phyloP scores from a whole-genome alignment of 805 yeast species.

The Komagataella pastoris region DNA sequence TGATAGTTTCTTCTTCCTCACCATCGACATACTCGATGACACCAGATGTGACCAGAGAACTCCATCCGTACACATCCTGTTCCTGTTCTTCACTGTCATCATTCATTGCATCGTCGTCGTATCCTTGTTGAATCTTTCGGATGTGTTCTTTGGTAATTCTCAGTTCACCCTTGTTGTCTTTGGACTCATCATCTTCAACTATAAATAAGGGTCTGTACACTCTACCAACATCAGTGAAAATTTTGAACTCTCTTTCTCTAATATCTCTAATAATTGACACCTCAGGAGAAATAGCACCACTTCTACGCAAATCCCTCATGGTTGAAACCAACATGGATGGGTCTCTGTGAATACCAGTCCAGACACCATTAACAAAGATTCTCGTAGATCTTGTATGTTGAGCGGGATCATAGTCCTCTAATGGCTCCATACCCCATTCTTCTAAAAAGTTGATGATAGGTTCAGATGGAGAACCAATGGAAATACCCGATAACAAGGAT shows the following conservation, averaged over 20 bases:
- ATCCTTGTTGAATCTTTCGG: slow-evolving; percentile 47
- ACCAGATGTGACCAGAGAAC: slow-evolving; percentile 70
- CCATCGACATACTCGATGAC: slow-evolving; percentile 95
- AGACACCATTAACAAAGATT: slow-evolving; percentile 95
- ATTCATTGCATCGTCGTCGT: slow-evolving; percentile 47
- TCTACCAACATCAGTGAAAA: slow-evolving; percentile 97
- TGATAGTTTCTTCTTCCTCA: slow-evolving; percentile 95
- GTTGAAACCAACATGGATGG: slow-evolving; percentile 89
- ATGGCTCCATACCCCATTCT: slow-evolving; percentile 99
- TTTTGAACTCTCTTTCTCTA: slow-evolving; percentile 90
- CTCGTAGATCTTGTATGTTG: slow-evolving; percentile 85
- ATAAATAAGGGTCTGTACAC: slow-evolving; percentile 93
- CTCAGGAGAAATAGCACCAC: slow-evolving; percentile 91
- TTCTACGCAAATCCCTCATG: slow-evolving; percentile 82
- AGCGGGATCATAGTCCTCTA: slow-evolving; percentile 90
- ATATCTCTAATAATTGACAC: slow-evolving; percentile 95
- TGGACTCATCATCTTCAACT: slow-evolving; percentile 73
- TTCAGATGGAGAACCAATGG: slow-evolving; percentile 95
- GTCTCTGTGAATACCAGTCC: slow-evolving; percentile 98
- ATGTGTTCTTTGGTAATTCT: slow-evolving; percentile 79
- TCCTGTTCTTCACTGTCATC: slow-evolving; percentile 30
- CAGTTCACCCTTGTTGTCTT: slow-evolving; percentile 62
- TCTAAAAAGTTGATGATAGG: slow-evolving; percentile 87
- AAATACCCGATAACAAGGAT: slow-evolving; percentile 92
- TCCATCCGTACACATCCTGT: slow-evolving; percentile 59